phyloP scores from a whole-genome alignment of 192 early-diverging fungal genomes.

The Linnemannia zychae region DNA sequence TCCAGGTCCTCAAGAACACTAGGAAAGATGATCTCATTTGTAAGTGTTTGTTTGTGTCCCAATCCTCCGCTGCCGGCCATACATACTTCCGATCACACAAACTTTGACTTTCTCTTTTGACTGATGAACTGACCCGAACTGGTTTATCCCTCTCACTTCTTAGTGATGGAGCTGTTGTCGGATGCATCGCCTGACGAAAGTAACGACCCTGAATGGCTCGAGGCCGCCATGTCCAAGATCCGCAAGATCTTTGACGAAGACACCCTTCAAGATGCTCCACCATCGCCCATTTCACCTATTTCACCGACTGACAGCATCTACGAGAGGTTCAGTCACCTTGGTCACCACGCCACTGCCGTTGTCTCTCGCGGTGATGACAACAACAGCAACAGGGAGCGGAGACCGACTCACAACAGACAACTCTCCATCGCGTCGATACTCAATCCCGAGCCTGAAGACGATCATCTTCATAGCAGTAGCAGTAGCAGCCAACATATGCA shows the following conservation, averaged over 20 bases:
- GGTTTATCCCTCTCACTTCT: not conserved
- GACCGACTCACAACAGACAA: conserved; percentile 36
- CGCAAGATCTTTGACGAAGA: conserved; percentile 32
- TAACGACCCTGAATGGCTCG: conserved; percentile 26
- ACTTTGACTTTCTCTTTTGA: not conserved
- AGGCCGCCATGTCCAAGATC: conserved; percentile 32
- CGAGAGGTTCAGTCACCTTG: not conserved
- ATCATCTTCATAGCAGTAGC: not conserved
- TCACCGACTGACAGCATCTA: conserved; percentile 32
- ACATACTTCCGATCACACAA: no score
- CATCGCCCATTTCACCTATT: conserved; percentile 23
- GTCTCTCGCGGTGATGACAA: not conserved
- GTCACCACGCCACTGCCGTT: not conserved
- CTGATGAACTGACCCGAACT: not conserved
- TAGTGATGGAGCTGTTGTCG: conserved; percentile 50
- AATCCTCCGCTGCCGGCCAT: not conserved
- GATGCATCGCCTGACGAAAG: conserved; percentile 42
- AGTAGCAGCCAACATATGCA: not conserved
- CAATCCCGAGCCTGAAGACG: conserved; percentile 29
- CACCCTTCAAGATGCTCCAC: conserved; percentile 21
- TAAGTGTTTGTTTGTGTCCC: conserved; percentile 36
- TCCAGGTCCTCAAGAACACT: conserved; percentile 83
- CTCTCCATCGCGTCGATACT: conserved; percentile 49
- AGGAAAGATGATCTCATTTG: conserved; percentile 66
- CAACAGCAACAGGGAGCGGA: conserved; percentile 24